These are phyloP conservation scores for Echites panduratus DNA, from an alignment of 257 asterid species.

Conservation along the genomic window DNA sequence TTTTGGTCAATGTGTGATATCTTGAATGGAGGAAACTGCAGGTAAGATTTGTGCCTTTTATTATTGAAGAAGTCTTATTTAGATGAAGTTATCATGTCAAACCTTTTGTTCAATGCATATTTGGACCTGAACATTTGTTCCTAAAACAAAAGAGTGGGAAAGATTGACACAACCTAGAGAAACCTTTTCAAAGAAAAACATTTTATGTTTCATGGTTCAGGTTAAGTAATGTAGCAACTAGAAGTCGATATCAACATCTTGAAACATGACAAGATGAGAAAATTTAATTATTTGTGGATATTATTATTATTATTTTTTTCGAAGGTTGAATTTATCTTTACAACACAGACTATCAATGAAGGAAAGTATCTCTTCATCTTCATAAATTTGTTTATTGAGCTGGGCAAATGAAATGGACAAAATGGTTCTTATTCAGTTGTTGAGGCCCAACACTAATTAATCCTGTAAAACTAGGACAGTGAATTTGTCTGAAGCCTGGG, in stretches of 20 bases:
- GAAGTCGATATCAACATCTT: neutral
- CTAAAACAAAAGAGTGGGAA: neutral
- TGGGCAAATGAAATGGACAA: neutral
- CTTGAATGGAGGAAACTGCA: constrained; percentile 91
- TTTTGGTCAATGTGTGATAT: constrained; percentile 98
- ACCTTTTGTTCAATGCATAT: neutral
- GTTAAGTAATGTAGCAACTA: neutral
- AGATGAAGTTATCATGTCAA: neutral
- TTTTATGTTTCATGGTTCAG: neutral
- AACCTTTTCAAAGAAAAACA: neutral
- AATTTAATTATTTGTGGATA: neutral
- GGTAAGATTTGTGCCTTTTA: constrained; percentile 33
- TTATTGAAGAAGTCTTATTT: neutral
- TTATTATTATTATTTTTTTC: neutral
- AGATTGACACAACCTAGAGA: neutral
- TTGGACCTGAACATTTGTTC: neutral
- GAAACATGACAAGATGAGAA: neutral
- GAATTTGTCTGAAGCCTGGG: neutral
- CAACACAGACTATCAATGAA: neutral
- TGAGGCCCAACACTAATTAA: no score
- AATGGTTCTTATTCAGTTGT: neutral
- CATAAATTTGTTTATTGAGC: no score
- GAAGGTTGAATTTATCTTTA: neutral
- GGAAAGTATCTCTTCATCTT: neutral
- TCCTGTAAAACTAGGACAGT: neutral